These are phyloP conservation scores for Dendrocalamus sinicus DNA, from an alignment of 176 grass and related monocot species.

Conservation along the genomic window DNA sequence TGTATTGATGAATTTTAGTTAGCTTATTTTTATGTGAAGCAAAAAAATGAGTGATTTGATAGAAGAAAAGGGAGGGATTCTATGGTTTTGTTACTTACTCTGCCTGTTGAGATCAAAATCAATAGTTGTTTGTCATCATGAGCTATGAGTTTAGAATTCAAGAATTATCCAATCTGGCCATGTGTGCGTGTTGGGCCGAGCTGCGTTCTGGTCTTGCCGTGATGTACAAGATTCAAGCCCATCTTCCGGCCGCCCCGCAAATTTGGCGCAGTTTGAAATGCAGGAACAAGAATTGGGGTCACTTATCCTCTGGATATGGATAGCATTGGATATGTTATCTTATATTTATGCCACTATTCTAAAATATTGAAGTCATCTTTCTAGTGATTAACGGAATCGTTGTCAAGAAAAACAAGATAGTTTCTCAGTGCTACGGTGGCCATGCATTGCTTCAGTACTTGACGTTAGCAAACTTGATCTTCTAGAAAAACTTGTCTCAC, in stretches of 20 bases:
- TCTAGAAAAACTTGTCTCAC: too few species aligned
- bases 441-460: too few species aligned
- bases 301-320: too few species aligned
- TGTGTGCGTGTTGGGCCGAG: background rate
- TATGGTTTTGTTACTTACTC: background rate
- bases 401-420: too few species aligned
- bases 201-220: background rate
- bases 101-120: background rate
- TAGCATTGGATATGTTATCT: too few species aligned
- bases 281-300: too few species aligned
- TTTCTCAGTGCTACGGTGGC: too few species aligned
- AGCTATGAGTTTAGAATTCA: background rate
- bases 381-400: too few species aligned
- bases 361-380: too few species aligned
- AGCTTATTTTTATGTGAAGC: background rate
- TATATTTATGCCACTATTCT: too few species aligned
- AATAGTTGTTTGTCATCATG: background rate
- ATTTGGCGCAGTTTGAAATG: too few species aligned
- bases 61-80: background rate
- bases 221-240: background rate
- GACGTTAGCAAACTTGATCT: too few species aligned
- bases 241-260: background rate
- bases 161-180: background rate
- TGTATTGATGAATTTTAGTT: background rate
- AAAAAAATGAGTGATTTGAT: background rate